Evolutionary conservation across 192 early-diverging fungal genomes (phyloP).

Genomic region (Coemansia sp.): DNA sequence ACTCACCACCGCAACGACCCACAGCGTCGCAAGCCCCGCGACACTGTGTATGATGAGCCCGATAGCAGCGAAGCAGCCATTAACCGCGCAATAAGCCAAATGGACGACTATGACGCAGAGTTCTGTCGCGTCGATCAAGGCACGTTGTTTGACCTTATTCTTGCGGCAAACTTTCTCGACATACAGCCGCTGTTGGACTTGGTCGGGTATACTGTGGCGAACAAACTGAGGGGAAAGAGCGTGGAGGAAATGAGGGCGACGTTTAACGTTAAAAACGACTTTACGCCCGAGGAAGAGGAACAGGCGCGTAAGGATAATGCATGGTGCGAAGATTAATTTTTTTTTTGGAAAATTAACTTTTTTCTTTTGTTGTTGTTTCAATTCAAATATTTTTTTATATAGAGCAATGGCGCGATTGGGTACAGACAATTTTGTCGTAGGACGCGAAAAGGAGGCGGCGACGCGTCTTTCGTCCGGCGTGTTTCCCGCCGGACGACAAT

Average conservation of each 20-base stretch:
- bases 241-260: slow-evolving; percentile 81
- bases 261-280: slow-evolving; percentile 70
- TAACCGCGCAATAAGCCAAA: slow-evolving; percentile 66
- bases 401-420: slow-evolving; percentile 18
- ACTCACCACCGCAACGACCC: slow-evolving; percentile 77
- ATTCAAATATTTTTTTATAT: neutral
- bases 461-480: slow-evolving; percentile 21
- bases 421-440: slow-evolving; percentile 29
- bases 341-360: slow-evolving; percentile 9
- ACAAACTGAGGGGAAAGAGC: slow-evolving; percentile 86
- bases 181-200: slow-evolving; percentile 69
- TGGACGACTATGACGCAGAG: slow-evolving; percentile 88
- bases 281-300: slow-evolving; percentile 72
- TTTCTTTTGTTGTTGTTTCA: slow-evolving; percentile 5
- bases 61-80: slow-evolving; percentile 52
- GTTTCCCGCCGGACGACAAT: slow-evolving; percentile 26
- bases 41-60: slow-evolving; percentile 37
- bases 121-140: slow-evolving; percentile 93
- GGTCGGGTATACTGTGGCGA: slow-evolving; percentile 82
- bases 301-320: slow-evolving; percentile 62
- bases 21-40: slow-evolving; percentile 15
- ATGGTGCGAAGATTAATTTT: slow-evolving; percentile 55
- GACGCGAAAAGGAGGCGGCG: slow-evolving; percentile 22
- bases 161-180: slow-evolving; percentile 86
- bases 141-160: slow-evolving; percentile 86